Evolutionary conservation across 1,139 yeast species (phyloP), one percentile per base, ranked within the genome.

Genomic region (Lodderomyces metapsilosis): DNA sequence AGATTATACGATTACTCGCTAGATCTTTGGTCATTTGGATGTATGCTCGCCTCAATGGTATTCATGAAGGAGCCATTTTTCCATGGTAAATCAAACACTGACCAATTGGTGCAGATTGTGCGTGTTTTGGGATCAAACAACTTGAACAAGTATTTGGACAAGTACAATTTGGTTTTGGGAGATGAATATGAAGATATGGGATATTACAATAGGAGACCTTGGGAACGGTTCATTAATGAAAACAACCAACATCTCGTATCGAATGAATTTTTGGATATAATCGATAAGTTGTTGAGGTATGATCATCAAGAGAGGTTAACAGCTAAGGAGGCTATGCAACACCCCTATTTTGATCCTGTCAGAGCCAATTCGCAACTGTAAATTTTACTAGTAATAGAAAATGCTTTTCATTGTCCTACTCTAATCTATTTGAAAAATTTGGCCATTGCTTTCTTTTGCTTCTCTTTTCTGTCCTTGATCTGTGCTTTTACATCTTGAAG

Each of bases 21-120:
- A 43, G 99, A 94, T 62, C 66, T 94, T 64, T 94, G 99, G 99
- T 87, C 96, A 2, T 84, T 83, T 50, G 99, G 99, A 32, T 95
- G 98, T 47, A 91, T 91, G 92, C 71, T 92, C 49, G 98, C 98
- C n/a, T 87, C 97, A 12, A 87, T 94, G 78, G 85, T 92, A 24
- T 92, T 92, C 68, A 85, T 87, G 62, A 91, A 88, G 63, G 99
- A 94, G 58, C 98, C 98, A 3, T 91, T 94, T 57, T 94, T 94
- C 77, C 96, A 91, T 60, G 98, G 98, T 27, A 86, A 88, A 50
- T 88, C 96, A 34, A 94, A 94, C 64, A 88, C 92, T 42, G 98
- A 94, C 65, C 99, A 94, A 66, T 74, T 94, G 54, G 95, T 94
- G 40, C 95, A 92, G 63, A 92, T 94, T 51, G 96, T 92, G 3